phyloP scores from a whole-genome alignment of 805 yeast genomes.

The Teunomyces pallodes region DNA sequence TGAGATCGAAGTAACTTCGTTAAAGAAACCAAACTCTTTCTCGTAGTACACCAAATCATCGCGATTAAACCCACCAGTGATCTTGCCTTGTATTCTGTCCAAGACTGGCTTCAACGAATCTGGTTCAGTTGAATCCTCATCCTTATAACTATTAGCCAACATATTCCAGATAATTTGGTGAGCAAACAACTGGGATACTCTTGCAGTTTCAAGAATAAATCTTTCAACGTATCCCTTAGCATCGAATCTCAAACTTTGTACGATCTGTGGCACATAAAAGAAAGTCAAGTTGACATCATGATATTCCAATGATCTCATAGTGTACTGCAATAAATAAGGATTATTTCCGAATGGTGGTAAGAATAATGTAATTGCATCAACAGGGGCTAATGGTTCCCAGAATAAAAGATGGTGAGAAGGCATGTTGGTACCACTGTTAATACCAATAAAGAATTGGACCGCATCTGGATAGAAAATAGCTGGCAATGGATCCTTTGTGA shows the following conservation, averaged over 20 bases:
- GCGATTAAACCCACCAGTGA: constrained; percentile 59
- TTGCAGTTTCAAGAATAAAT: constrained; percentile 88
- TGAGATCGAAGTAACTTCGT: constrained; percentile 87
- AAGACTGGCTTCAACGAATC: constrained; percentile 80
- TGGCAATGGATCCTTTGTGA: constrained; percentile 55
- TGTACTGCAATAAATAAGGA: constrained; percentile 74
- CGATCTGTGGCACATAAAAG: constrained; percentile 97
- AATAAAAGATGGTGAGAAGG: constrained; percentile 48
- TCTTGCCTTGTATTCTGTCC: constrained; percentile 65
- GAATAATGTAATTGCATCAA: constrained; percentile 81
- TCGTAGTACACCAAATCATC: constrained; percentile 68
- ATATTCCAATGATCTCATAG: constrained; percentile 83
- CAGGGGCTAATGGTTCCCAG: constrained; percentile 78
- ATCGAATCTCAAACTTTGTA: constrained; percentile 86
- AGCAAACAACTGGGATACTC: constrained; percentile 85
- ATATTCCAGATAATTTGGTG: constrained; percentile 99
- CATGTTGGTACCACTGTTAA: constrained; percentile 34
- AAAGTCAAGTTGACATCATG: constrained; percentile 87
- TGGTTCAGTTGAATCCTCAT: constrained; percentile 79
- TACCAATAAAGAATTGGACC: constrained; percentile 50
- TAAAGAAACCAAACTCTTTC: constrained; percentile 83
- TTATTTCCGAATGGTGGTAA: constrained; percentile 68
- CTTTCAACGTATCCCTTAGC: constrained; percentile 79
- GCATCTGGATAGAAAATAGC: constrained; percentile 59
- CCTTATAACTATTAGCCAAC: constrained; percentile 88